These are phyloP conservation scores for Sarocladiaceae sp. DNA, from an alignment of 2,329 filamentous ascomycete species.

Conservation along the genomic window DNA sequence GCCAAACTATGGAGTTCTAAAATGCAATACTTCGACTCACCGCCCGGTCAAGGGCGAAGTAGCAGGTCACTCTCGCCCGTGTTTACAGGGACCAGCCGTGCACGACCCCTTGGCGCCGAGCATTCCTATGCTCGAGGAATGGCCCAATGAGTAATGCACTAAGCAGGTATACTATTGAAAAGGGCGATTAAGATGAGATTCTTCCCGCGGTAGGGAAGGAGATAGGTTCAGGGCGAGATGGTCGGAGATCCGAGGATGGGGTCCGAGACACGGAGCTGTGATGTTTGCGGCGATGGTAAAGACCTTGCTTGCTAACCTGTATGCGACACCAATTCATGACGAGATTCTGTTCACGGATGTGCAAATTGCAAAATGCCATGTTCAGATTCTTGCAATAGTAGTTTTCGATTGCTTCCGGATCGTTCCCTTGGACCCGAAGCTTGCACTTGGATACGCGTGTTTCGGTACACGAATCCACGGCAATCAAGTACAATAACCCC, in stretches of 20 bases:
- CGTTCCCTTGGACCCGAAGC: no score
- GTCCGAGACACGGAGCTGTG: background rate
- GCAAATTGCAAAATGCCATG: no score
- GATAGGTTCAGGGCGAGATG: background rate
- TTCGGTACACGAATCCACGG: no score
- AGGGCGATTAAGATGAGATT: background rate
- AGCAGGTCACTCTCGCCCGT: background rate
- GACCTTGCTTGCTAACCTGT: no score
- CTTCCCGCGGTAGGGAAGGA: background rate
- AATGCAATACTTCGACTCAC: background rate
- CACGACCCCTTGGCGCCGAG: background rate
- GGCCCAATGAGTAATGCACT: background rate
- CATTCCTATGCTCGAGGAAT: background rate
- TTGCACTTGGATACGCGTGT: no score
- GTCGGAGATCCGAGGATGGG: background rate
- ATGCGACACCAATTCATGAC: no score
- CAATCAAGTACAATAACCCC: no score
- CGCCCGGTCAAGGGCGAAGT: background rate
- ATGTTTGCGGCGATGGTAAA: no score
- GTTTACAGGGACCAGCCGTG: background rate
- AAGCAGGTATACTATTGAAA: no score
- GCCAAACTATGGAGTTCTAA: background rate
- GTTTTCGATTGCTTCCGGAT: no score
- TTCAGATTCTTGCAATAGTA: no score
- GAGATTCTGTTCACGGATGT: no score